phyloP scores from a whole-genome alignment of 1,284 basidiomycete genomes.

The Cutaneotrichosporon mucoides region DNA sequence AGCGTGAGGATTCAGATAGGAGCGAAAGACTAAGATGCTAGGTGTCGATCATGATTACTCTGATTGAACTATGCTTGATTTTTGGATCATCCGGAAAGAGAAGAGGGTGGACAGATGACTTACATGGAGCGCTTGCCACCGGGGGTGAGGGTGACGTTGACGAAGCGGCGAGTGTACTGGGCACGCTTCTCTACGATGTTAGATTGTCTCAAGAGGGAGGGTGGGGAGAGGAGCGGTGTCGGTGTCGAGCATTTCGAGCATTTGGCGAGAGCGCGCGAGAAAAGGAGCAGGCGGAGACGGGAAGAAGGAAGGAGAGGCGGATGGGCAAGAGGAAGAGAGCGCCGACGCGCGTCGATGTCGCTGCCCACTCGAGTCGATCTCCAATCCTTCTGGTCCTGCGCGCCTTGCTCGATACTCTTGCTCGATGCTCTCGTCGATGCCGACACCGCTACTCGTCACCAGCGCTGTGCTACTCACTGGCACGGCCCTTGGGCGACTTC shows the following conservation, averaged over 20 bases:
- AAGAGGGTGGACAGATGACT: constrained; percentile 50
- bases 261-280: not conserved
- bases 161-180: constrained; percentile 64
- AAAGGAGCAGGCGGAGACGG: not conserved
- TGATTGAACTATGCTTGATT: constrained; percentile 87
- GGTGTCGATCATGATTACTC: constrained; percentile 66
- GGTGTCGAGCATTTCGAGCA: too few species aligned
- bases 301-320: not conserved
- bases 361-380: too few species aligned
- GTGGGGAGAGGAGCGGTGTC: not conserved
- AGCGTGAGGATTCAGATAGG: constrained; percentile 61
- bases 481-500: constrained; percentile 91
- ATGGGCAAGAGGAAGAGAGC: not conserved
- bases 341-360: not conserved
- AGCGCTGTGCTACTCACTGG: constrained; percentile 52
- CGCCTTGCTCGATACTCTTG: not conserved
- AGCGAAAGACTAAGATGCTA: constrained; percentile 42
- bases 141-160: constrained; percentile 85
- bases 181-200: constrained; percentile 68
- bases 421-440: not conserved
- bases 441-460: not conserved
- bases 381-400: too few species aligned
- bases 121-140: constrained; percentile 95
- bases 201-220: not conserved
- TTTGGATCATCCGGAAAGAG: constrained; percentile 58